phyloP scores from a whole-genome alignment of 2,329 filamentous ascomycete genomes.

The Fusarium sp. region DNA sequence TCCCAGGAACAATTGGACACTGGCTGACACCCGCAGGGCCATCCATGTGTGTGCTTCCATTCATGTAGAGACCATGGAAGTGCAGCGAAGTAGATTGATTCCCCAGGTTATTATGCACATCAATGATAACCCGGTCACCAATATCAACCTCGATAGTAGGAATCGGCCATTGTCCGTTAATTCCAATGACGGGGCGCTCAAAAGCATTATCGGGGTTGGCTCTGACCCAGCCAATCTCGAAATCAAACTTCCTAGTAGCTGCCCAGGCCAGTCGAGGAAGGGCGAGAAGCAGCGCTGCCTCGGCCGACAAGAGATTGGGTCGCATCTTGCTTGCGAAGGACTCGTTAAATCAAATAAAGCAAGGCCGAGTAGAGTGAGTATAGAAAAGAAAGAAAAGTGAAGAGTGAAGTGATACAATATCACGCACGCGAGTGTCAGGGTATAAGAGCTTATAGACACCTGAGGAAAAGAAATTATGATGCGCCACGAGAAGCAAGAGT shows the following conservation, averaged over 20 bases:
- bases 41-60: slow-evolving; percentile 77
- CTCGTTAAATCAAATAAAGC: slow-evolving; percentile 15
- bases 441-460: slow-evolving; percentile 16
- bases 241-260: slow-evolving; percentile 69
- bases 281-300: slow-evolving; percentile 36
- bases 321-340: slow-evolving; percentile 31
- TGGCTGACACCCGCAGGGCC: slow-evolving; percentile 75
- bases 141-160: slow-evolving; percentile 72
- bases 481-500: slow-evolving; percentile 12
- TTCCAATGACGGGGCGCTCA: slow-evolving; percentile 75
- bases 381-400: neutral
- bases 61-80: slow-evolving; percentile 79
- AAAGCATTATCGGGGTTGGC: slow-evolving; percentile 76
- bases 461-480: neutral
- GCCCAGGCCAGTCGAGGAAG: slow-evolving; percentile 43
- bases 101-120: slow-evolving; percentile 69
- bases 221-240: slow-evolving; percentile 77
- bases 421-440: neutral
- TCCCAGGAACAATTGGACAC: slow-evolving; percentile 73
- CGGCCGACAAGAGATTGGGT: slow-evolving; percentile 17
- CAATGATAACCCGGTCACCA: slow-evolving; percentile 71
- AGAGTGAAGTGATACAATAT: neutral
- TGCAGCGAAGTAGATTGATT: slow-evolving; percentile 73
- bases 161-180: slow-evolving; percentile 82
- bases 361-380: neutral